Evolutionary conservation across 331 rosid species (phyloP).

Genomic region (Malus hybrid): DNA sequence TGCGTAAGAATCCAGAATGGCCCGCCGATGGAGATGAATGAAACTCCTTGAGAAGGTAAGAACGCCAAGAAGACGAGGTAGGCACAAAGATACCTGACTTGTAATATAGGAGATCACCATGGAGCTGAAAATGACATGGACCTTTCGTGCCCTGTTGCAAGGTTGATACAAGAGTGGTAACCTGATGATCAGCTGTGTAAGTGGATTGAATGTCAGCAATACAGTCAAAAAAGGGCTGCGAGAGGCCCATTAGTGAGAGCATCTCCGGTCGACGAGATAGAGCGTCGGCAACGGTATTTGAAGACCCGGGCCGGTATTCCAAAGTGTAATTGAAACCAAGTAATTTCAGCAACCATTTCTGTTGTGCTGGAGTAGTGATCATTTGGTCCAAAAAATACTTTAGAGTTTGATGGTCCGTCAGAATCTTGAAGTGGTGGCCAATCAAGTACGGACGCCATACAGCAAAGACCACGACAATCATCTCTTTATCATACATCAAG

Average conservation of each 20-base stretch:
- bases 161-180: background rate
- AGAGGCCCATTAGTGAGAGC: background rate
- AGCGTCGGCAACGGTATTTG: background rate
- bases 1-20: background rate
- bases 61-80: background rate
- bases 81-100: background rate
- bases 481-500: background rate
- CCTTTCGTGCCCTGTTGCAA: no score
- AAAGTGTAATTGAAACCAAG: background rate
- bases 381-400: background rate
- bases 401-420: background rate
- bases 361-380: background rate
- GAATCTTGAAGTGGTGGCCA: background rate
- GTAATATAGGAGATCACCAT: background rate
- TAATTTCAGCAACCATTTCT: background rate
- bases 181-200: fast-evolving
- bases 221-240: background rate
- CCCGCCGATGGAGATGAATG: no score
- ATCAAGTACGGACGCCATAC: background rate
- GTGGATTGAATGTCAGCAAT: background rate
- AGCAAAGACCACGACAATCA: background rate
- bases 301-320: background rate
- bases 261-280: fast-evolving
- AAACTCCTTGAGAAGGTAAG: background rate
- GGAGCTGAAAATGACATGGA: fast-evolving